These are phyloP conservation scores for Pythium aquatile DNA, from an alignment of 352 stramenopile genomes.

Conservation along the genomic window DNA sequence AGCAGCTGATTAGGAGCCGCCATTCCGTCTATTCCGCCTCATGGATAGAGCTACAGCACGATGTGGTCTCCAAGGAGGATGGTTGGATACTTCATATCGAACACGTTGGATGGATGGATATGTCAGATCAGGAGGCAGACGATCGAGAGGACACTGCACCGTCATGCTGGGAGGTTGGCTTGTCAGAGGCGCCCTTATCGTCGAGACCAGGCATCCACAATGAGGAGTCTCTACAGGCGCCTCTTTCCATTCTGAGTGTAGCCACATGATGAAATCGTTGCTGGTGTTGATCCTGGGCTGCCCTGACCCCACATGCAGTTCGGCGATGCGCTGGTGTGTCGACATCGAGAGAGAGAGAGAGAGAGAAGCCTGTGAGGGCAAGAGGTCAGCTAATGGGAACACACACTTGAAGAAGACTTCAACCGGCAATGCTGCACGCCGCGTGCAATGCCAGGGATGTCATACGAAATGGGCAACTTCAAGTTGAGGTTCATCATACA, in stretches of 20 bases:
- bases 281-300: too few species aligned
- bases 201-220: too few species aligned
- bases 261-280: too few species aligned
- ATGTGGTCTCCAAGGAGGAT: too few species aligned
- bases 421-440: neutral
- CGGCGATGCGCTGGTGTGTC: neutral
- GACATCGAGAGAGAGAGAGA: neutral
- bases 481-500: neutral
- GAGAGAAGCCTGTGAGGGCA: neutral
- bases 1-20: neutral
- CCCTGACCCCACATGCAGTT: neutral
- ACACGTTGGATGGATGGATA: too few species aligned
- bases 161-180: neutral
- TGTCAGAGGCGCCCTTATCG: neutral
- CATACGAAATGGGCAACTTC: neutral
- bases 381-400: neutral
- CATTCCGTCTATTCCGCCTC: neutral
- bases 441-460: neutral
- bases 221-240: too few species aligned
- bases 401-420: conserved; percentile 1
- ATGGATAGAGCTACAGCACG: too few species aligned
- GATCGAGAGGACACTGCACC: too few species aligned
- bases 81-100: too few species aligned
- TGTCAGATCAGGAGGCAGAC: too few species aligned
- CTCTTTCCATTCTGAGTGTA: too few species aligned